Evolutionary conservation across 2,329 filamentous ascomycete genomes (phyloP).

Genomic region (Monilinia laxa): DNA sequence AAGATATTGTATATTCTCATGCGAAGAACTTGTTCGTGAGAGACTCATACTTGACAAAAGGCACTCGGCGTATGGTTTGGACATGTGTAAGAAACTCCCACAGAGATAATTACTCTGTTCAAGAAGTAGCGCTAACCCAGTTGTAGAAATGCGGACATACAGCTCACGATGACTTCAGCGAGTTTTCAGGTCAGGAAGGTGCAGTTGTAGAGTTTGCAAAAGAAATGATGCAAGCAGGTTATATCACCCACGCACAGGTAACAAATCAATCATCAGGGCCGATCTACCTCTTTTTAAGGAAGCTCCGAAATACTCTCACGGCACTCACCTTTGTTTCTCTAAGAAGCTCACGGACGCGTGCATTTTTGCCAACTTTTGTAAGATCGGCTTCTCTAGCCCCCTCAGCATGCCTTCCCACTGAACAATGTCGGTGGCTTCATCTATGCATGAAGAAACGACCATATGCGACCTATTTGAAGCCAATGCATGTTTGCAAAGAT

Average conservation of each 20-base stretch:
- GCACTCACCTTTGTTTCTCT: no score
- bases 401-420: not conserved
- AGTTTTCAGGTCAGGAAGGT: not conserved
- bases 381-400: not conserved
- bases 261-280: not conserved
- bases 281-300: not conserved
- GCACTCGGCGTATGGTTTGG: conserved; percentile 1
- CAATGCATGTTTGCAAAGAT: conserved; percentile 2
- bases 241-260: not conserved
- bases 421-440: conserved; percentile 2
- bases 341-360: not conserved
- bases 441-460: conserved; percentile 4
- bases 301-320: no score
- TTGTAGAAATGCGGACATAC: conserved; percentile 3
- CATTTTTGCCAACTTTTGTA: not conserved
- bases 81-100: not conserved
- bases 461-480: not conserved
- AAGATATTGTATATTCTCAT: no score
- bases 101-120: not conserved
- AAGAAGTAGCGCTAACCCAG: not conserved
- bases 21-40: not conserved
- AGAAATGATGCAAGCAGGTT: conserved; percentile 7
- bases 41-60: not conserved
- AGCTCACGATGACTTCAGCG: not conserved
- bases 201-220: not conserved